phyloP scores from a whole-genome alignment of 2,329 filamentous ascomycete genomes.

The Aureobasidium leucospermi region DNA sequence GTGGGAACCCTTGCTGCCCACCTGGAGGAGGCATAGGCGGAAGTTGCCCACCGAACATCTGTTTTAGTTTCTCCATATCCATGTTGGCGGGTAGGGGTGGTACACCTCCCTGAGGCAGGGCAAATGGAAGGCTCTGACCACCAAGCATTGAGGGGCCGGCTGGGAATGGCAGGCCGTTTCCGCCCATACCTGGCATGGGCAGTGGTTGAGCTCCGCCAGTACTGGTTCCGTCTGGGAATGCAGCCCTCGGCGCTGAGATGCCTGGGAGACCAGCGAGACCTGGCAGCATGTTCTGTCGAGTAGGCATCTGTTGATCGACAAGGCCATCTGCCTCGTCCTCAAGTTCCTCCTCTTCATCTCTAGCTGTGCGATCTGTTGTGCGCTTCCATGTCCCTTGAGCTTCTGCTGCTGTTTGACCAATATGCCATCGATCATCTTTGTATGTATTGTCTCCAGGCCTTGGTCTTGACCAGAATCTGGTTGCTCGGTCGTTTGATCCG shows the following conservation, averaged over 20 bases:
- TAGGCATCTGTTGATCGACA: constrained; percentile 79
- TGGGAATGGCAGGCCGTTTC: constrained; percentile 23
- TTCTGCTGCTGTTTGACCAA: constrained; percentile 87
- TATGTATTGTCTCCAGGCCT: constrained; percentile 81
- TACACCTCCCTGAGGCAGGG: constrained; percentile 16
- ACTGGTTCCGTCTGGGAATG: constrained; percentile 37
- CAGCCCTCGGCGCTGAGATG: constrained; percentile 23
- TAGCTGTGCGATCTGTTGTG: constrained; percentile 82
- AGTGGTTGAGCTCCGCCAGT: constrained; percentile 32
- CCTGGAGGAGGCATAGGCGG: constrained; percentile 23
- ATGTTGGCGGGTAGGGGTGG: constrained; percentile 23
- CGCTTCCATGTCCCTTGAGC: constrained; percentile 93
- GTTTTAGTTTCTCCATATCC: constrained; percentile 27
- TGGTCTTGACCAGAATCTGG: constrained; percentile 90
- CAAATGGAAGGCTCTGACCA: constrained; percentile 19
- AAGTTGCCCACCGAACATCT: constrained; percentile 24
- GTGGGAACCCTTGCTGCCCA: constrained; percentile 15
- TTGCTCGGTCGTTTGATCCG: constrained; percentile 93
- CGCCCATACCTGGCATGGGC: constrained; percentile 13
- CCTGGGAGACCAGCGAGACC: constrained; percentile 57
- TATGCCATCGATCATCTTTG: constrained; percentile 87
- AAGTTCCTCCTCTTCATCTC: constrained; percentile 84
- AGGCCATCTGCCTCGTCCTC: constrained; percentile 91
- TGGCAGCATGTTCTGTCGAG: constrained; percentile 51
- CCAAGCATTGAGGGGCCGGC: constrained; percentile 17